Conservation (phyloP, 345 rosid species). For the Corchorus olitorius region DNA sequence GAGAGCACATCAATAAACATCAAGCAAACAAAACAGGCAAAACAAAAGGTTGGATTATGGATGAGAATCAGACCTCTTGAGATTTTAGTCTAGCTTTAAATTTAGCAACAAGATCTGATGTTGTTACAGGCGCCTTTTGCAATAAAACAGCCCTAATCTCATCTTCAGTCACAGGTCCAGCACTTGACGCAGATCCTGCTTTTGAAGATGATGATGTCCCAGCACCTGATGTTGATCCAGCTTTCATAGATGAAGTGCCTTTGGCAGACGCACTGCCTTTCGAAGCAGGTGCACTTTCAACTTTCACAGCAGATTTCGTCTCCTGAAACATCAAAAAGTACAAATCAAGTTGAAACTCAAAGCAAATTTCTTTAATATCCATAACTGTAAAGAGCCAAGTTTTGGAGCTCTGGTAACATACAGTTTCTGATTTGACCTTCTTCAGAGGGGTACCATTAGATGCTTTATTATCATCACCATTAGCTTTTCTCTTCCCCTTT, state of each 20-base stretch:
- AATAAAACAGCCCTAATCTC: constrained; percentile 82
- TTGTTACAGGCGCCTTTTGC: constrained; percentile 80
- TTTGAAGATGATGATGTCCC: constrained; percentile 50
- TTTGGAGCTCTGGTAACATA: constrained; percentile 35
- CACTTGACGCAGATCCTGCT: constrained; percentile 42
- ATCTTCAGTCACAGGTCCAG: constrained; percentile 86
- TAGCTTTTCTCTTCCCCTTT: constrained; percentile 82
- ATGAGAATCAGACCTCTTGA: constrained; percentile 51
- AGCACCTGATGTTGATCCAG: constrained; percentile 45
- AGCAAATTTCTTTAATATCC: not conserved
- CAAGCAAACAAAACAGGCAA: not conserved
- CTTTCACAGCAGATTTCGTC: constrained; percentile 46
- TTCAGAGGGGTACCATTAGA: constrained; percentile 62
- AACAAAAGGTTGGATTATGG: not conserved
- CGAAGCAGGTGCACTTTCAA: constrained; percentile 43
- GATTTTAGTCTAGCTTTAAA: constrained; percentile 74
- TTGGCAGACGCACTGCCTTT: constrained; percentile 51
- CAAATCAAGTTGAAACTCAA: not conserved
- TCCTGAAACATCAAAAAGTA: constrained; percentile 42
- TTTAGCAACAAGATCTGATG: constrained; percentile 84
- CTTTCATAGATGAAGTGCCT: constrained; percentile 47
- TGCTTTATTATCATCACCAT: constrained; percentile 66
- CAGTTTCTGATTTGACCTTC: constrained; percentile 87
- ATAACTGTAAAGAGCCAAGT: not conserved
- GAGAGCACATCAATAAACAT: not conserved